phyloP scores from a whole-genome alignment of 768 basidiomycete genomes.

The Serendipita vermifera region DNA sequence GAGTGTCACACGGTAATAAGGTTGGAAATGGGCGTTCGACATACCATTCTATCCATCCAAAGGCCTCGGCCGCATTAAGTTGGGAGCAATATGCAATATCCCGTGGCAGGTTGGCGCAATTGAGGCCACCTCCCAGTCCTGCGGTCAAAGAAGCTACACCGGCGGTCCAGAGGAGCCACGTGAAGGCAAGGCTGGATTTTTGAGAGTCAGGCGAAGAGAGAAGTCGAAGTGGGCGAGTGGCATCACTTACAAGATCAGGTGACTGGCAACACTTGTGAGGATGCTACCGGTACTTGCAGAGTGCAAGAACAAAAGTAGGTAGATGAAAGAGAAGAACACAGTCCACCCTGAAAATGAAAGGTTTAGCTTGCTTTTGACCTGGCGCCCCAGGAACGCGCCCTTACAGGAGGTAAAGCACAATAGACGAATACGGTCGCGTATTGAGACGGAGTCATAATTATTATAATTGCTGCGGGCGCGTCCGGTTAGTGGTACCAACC shows the following conservation, averaged over 20 bases:
- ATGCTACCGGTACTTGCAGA: slow-evolving; percentile 34
- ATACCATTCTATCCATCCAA: slow-evolving; percentile 65
- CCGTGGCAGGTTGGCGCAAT: slow-evolving; percentile 45
- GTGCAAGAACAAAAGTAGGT: slow-evolving; percentile 42
- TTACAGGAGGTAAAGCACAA: slow-evolving; percentile 48
- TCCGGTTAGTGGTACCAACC: neutral
- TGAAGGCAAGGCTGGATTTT: slow-evolving; percentile 46
- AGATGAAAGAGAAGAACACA: slow-evolving; percentile 38
- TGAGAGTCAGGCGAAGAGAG: neutral
- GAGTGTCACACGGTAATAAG: neutral
- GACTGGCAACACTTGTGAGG: slow-evolving; percentile 48
- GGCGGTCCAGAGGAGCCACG: slow-evolving; percentile 70
- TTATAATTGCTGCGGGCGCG: slow-evolving; percentile 23
- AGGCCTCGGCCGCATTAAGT: slow-evolving; percentile 55
- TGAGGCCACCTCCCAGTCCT: slow-evolving; percentile 51
- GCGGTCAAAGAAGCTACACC: slow-evolving; percentile 59
- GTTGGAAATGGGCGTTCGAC: slow-evolving; percentile 16
- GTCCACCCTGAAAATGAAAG: slow-evolving; percentile 41
- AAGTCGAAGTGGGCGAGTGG: no score
- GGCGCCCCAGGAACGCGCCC: neutral
- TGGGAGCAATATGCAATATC: slow-evolving; percentile 51
- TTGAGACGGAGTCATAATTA: slow-evolving; percentile 35
- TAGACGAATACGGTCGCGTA: slow-evolving; percentile 53
- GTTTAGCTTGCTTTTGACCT: neutral
- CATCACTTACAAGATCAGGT: slow-evolving; percentile 54